Evolutionary conservation across 164 flowering plant species (phyloP), one percentile per base, ranked within the genome.

Genomic region (Vitis rupestris): DNA sequence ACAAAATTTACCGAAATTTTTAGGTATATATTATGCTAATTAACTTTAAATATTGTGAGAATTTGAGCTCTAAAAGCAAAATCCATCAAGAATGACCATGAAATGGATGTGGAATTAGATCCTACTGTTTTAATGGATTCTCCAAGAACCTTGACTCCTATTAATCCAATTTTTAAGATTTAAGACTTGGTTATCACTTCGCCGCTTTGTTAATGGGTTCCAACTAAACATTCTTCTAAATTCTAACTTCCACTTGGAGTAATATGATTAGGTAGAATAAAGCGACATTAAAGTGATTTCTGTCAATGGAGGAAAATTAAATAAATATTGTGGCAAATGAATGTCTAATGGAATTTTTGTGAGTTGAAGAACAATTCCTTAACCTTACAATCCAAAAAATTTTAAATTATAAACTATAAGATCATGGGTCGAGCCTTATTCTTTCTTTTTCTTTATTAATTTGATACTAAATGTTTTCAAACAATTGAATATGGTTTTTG

Each of bases 211-310:
- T 53, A 53, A 53, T 53, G 56, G 56, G 56, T 53, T 53, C 56
- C 56, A 53, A 53, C 56, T 13, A 53, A 53, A 53, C 56, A 53
- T 53, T 53, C 56, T 15, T 53, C 56, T 53, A 53, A 53, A 53
- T 53, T n/a, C 14, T 53, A 53, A 5, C n/a, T 53, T 53, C 3
- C 44, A 37, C 44, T 37, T 37, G 4, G 56, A 53, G n/a, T 13
- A 53, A 15, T 53, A 53, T 10, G 14, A 13, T 13, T 11, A 53
- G 0, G 6, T 0, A 12, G 56, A 12, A 53, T 53, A 53, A 53
- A 53, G 56, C 0, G 7, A 14, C 56, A 13, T n/a, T 13, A 53
- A 13, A 53, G 14, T n/a, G n/a, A 53, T 13, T 13, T 6, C 56
- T 11, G 0, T n/a, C 56, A 12, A 37, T 37, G 44, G 44, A 37